Base-by-base conservation (phyloP, 352 stramenopile species). In the Elongisporangium prolatum region DNA sequence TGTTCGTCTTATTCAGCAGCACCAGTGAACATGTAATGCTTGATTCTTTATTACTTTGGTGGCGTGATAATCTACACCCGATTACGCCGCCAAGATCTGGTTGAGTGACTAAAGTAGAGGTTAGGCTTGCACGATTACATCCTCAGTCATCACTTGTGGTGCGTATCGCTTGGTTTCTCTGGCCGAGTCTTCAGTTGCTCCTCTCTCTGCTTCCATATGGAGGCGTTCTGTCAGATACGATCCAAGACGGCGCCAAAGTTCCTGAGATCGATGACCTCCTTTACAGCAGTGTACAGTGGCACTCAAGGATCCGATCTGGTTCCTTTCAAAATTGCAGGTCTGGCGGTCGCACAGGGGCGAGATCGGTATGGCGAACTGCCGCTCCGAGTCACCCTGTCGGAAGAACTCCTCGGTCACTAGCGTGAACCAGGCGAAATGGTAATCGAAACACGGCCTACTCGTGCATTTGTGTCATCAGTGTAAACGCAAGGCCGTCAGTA, bases 371-470 rank as follows among this genome's bases (percentile, higher is more conserved):
- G 60, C 54, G 56, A 85, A 82, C 54, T 88, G 71, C 11, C 64
- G 65, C 61, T 91, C 82, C 0, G 71, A 71, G 52, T 91, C 82
- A 16, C 82, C 82, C 51, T 91, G 82, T 0, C 65, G 60, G 56
- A 79, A 89, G 50, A 91, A 91, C 65, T 91, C 80, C 20, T 91
- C 80, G 0, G 68, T 57, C 6, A 91, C 72, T 34, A 73, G 78
- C 61, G 74, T 71, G 17, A 80, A 85, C 82, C 80, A 91, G 14
- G 67, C 58, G 20, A 78, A 72, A 47, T 90, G 80, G 5, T 65
- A 44, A 52, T 67, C 74, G 48, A 89, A 90, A 80, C 74, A 44
- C 90, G 80, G 11, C 80, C 61, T 68, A 14, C 34, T 44, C 34
- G 11, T 44, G 3, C 9, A 4, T 44, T 17, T 17, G 10, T 3